These are phyloP conservation scores for Penicillium waksmanii DNA, from an alignment of 495 filamentous ascomycete species.

Conservation along the genomic window DNA sequence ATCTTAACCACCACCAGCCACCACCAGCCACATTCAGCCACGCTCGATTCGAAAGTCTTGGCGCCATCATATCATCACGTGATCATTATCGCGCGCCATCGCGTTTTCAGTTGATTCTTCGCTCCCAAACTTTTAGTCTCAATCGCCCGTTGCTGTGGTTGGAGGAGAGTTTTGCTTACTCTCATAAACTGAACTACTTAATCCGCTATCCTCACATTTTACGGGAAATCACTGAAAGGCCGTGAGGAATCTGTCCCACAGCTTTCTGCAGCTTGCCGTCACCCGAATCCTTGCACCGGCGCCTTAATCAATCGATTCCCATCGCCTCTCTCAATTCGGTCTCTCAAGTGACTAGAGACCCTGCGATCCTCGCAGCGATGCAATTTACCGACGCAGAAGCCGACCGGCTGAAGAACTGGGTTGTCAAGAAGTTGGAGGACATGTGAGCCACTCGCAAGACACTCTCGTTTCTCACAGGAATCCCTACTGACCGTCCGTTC, in stretches of 20 bases:
- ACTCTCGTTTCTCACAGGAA: neutral
- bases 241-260: neutral
- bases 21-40: too few species aligned
- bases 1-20: too few species aligned
- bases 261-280: constrained; percentile 15
- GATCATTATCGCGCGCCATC: constrained; percentile 19
- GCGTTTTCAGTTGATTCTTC: constrained; percentile 23
- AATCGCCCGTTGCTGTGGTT: constrained; percentile 11
- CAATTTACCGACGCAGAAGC: constrained; percentile 78
- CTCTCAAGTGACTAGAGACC: neutral
- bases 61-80: constrained; percentile 21
- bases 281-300: constrained; percentile 20
- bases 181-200: neutral
- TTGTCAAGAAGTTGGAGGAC: constrained; percentile 86
- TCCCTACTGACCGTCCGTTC: constrained; percentile 11
- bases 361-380: constrained; percentile 51
- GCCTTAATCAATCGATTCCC: neutral
- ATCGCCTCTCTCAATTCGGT: constrained; percentile 3
- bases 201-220: neutral
- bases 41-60: neutral
- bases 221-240: neutral
- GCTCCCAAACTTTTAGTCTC: constrained; percentile 9
- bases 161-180: constrained; percentile 5
- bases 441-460: constrained; percentile 63
- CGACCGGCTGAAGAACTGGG: constrained; percentile 79